Base-by-base conservation (phyloP, 2,329 filamentous ascomycete genomes). In the Penicillium sp. region DNA sequence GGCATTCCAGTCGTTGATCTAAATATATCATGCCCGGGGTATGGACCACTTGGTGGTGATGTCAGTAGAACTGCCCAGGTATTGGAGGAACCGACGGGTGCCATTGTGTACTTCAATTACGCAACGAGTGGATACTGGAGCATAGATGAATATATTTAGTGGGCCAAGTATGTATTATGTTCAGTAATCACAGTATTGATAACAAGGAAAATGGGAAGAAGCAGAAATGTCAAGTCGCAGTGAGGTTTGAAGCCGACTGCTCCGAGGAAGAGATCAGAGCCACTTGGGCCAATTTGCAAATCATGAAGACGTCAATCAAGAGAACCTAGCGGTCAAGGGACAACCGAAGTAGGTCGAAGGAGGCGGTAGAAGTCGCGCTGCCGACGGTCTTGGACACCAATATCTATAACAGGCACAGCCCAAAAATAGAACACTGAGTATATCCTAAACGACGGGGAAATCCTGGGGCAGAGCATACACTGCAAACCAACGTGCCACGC, bases 111-210 rank as follows among this genome's bases (percentile, higher is more conserved):
- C 19, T 9, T 42, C 17, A 17, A 47, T 35, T 25, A 25, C 17
- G 13, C 4, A 33, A 35, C 7, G n/a, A 19, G 35, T 6, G 21
- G 15, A n/a, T 8, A 36, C 9, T 49, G 6, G 15, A 10, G 29
- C 9, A 43, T 10, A 10, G 2, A 10, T 23, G 19, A 25, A 35
- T 1, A 25, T 3, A 36, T n/a, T 10, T 15, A 36, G 15, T 13
- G 21, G 45, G 17, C 39, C 25, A 17, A 19, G 27, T 35, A 47
- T 27, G 10, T 42, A 58, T 56, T 65, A 66, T 64, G 58, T 66
- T 62, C 62, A 53, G 41, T 52, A 31, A 35, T 23, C 33, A 25
- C 33, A 47, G 39, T 25, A 43, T 55, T 59, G 57, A 53, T 58
- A 38, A 63, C 51, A 61, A 47, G 55, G 27, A 57, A 55, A 45